These are phyloP conservation scores for Lycium ferocissimum DNA, from an alignment of 257 asterid genomes.

Conservation along the genomic window DNA sequence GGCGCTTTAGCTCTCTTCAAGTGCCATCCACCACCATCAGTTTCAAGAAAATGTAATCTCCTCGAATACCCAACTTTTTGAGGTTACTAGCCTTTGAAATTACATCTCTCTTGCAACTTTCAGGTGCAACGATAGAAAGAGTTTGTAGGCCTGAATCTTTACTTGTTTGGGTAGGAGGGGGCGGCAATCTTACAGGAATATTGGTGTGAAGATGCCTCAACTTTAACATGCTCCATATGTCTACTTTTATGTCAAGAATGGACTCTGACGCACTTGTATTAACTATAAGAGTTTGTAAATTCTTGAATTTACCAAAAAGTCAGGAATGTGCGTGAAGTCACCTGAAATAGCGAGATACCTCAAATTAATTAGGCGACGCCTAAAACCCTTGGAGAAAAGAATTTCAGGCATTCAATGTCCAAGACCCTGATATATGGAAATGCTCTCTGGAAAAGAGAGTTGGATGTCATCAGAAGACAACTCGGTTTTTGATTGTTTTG, in stretches of 20 bases:
- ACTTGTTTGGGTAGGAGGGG: constrained; percentile 46
- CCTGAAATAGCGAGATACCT: constrained; percentile 11
- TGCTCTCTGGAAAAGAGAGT: background rate
- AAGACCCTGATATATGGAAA: constrained; percentile 7
- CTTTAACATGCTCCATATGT: constrained; percentile 15
- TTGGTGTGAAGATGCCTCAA: constrained; percentile 26
- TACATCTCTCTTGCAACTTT: constrained; percentile 59
- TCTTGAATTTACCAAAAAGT: background rate
- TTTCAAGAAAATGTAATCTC: constrained; percentile 52
- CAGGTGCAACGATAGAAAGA: constrained; percentile 61
- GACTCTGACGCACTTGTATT: background rate
- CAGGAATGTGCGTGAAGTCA: background rate
- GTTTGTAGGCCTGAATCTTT: constrained; percentile 55
- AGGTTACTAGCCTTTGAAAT: constrained; percentile 55
- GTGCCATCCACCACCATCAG: constrained; percentile 48
- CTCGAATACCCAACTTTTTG: constrained; percentile 58
- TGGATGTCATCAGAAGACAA: background rate
- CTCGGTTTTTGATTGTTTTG: background rate
- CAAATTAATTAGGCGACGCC: background rate
- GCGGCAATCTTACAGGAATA: constrained; percentile 48
- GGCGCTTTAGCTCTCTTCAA: constrained; percentile 43
- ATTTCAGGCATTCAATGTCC: background rate
- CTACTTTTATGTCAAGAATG: background rate
- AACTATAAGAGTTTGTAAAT: constrained; percentile 18
- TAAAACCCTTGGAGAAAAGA: background rate